Base-by-base conservation (phyloP, 305 asterid genomes). In the Andrographis paniculata region DNA sequence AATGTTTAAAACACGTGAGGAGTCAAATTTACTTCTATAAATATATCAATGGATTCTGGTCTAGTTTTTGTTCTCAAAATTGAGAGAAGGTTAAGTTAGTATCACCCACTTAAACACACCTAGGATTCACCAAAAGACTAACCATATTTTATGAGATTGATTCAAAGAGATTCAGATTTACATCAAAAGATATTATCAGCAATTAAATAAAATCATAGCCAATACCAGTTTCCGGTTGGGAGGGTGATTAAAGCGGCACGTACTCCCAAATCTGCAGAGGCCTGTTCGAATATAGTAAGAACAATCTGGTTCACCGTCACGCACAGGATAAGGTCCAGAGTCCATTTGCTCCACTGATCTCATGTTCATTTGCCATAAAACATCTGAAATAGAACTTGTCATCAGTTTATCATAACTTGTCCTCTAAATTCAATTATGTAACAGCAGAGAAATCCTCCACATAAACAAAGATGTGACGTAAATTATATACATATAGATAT, bases 221-320 rank as follows among this genome's bases (percentile, higher is more conserved):
- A 70, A 62, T 80, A 91, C 96, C 87, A 83, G 72, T 67, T 80
- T 77, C 75, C 96, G 73, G 56, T 83, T 74, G 42, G 85, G 76
- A 52, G 99, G 99, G 74, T 91, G 99, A 69, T 86, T 91, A 60
- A 91, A 91, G 50, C 94, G 81, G 72, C 99, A 91, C 36, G 95
- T 75, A 40, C 79, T 67, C 60, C 99, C 99, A 68, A 78, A 91
- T 68, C 96, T 78, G 79, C 99, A 91, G 14, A 78, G 83, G 42
- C 99, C 96, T 53, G 99, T 91, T 63, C 88, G 83, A 66, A 91
- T 91, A 64, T 86, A 91, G 71, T 83, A 83, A 42, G 99, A 80
- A 73, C 95, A 91, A 72, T 91, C 96, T 17, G 82, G 84, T 78
- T 86, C 96, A 38, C 94, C 87, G 66, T 91, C 95, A 63, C 87